Percentiles rank a stretch among this genome's conserved stretches.
Evolutionary conservation across 2,329 filamentous ascomycete genomes (phyloP).

Genomic region (Rutstroemia sydowiana): DNA sequence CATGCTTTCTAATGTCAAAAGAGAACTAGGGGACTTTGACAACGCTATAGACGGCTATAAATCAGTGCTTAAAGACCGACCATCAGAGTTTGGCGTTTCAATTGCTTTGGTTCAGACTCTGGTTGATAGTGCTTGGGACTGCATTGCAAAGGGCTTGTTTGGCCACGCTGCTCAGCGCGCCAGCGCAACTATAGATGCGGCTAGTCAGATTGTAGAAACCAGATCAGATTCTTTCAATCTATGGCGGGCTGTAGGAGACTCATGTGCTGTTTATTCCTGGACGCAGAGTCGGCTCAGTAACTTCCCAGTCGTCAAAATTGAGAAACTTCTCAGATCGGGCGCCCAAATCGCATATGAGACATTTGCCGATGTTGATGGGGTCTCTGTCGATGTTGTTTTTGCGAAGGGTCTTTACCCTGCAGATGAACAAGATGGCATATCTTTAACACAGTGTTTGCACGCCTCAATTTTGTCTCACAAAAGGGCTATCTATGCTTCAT

Average conservation of each 20-base stretch:
- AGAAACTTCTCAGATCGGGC: conserved; percentile 49
- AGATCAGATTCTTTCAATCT: conserved; percentile 77
- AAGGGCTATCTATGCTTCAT: conserved; percentile 66
- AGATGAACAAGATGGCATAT: conserved; percentile 29
- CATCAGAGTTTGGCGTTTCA: conserved; percentile 75
- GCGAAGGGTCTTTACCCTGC: conserved; percentile 29
- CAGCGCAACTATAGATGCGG: conserved; percentile 59
- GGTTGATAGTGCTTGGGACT: conserved; percentile 71
- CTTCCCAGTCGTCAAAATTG: conserved; percentile 54
- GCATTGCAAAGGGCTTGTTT: conserved; percentile 76
- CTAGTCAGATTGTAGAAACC: conserved; percentile 50
- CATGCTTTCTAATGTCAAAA: conserved; percentile 90
- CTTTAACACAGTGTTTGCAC: conserved; percentile 55
- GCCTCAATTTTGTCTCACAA: conserved; percentile 81
- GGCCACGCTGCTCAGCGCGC: conserved; percentile 73
- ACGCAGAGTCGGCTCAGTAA: conserved; percentile 60
- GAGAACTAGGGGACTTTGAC: conserved; percentile 85
- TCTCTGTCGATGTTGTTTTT: conserved; percentile 37
- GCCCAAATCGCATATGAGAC: conserved; percentile 48
- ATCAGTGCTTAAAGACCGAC: conserved; percentile 59
- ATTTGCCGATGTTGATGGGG: conserved; percentile 62
- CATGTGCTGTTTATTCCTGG: conserved; percentile 75
- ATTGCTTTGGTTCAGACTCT: conserved; percentile 84
- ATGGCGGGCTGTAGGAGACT: conserved; percentile 89
- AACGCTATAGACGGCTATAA: conserved; percentile 72